Base-by-base conservation (phyloP, 208 protist genomes). In the Herpetomonas samuelpessoai region DNA sequence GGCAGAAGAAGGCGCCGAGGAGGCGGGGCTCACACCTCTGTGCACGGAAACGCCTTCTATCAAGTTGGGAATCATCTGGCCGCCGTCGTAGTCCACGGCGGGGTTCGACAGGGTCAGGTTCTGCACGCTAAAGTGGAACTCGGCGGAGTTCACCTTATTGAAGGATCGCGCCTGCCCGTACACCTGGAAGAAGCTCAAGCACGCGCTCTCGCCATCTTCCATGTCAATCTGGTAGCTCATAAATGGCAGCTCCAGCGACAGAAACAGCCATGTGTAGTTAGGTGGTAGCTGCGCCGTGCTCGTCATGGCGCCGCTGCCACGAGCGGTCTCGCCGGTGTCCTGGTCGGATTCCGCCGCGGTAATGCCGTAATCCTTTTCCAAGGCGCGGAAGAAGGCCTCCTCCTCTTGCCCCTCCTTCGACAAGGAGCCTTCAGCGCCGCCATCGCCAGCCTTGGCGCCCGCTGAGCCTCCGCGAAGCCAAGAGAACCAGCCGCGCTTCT, bases 341-440 rank as follows among this genome's bases (percentile, higher is more conserved):
- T 38, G 48, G 24, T 38, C 63, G 12, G 39, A 48, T 18, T 75
- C 65, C 18, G 58, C 70, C 10, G 66, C 57, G 30, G 69, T 76
- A 41, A 95, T 81, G 41, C 85, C 88, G 61, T 92, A 95, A 46
- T 84, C 76, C 2, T 57, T 53, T 56, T 84, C 77, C n/a, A 95
- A 61, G 18, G 74, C 64, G 16, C 53, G 50, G 51, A 95, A 73
- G 1, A 84, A 62, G 22, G 65, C 56, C 54, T 83, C 81, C 48
- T 89, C 83, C 38, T 76, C 80, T 10, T 71, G 48, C 25, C 71
- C 66, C n/a, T 74, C 68, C 30, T 51, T 71, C 10, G 64, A 35
- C 3, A 61, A 71, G 27, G 49, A 45, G 31, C 52, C 62, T 38
- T 59, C 38, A 2, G 58, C 25, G 26, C 30, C 46, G 12, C 53